Percentiles rank a stretch among this genome's conserved stretches.
Evolutionary conservation across 2,329 filamentous ascomycete genomes (phyloP).

Genomic region (Acarospora socialis): DNA sequence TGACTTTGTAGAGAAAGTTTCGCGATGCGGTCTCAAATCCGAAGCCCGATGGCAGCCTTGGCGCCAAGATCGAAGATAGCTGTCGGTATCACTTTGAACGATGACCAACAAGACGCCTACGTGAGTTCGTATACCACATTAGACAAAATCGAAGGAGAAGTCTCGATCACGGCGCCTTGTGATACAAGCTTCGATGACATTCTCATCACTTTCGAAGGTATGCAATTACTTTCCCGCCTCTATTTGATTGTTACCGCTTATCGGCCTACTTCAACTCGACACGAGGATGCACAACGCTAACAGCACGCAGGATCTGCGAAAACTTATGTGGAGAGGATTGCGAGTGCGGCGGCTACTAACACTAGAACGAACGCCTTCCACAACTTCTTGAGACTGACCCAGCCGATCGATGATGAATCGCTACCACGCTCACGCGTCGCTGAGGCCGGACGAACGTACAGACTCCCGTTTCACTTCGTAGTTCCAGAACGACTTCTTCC

Average conservation of each 20-base stretch:
- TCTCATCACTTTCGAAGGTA: constrained; percentile 44
- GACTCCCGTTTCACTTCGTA: constrained; percentile 49
- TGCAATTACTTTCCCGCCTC: constrained; percentile 12
- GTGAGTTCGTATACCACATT: constrained; percentile 41
- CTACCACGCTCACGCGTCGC: constrained; percentile 42
- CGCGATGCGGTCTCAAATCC: no score
- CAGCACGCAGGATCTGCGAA: constrained; percentile 34
- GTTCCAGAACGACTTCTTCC: constrained; percentile 47
- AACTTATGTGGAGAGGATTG: constrained; percentile 41
- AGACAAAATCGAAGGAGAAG: constrained; percentile 42
- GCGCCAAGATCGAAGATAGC: constrained; percentile 8
- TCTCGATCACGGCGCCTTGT: constrained; percentile 33
- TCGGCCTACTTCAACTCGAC: background rate
- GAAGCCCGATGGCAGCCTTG: no score
- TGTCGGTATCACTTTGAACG: constrained; percentile 10
- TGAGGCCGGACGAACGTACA: constrained; percentile 40
- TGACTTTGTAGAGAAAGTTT: no score
- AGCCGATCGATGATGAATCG: constrained; percentile 40
- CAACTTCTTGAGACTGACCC: constrained; percentile 46
- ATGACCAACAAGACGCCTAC: constrained; percentile 21
- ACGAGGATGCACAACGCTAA: constrained; percentile 11
- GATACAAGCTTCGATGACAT: constrained; percentile 44
- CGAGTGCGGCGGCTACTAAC: constrained; percentile 36
- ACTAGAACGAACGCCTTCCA: constrained; percentile 43
- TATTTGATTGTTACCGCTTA: background rate